These are phyloP conservation scores for Aspergillus sp. DNA, from an alignment of 2,329 filamentous ascomycete species.

Conservation along the genomic window DNA sequence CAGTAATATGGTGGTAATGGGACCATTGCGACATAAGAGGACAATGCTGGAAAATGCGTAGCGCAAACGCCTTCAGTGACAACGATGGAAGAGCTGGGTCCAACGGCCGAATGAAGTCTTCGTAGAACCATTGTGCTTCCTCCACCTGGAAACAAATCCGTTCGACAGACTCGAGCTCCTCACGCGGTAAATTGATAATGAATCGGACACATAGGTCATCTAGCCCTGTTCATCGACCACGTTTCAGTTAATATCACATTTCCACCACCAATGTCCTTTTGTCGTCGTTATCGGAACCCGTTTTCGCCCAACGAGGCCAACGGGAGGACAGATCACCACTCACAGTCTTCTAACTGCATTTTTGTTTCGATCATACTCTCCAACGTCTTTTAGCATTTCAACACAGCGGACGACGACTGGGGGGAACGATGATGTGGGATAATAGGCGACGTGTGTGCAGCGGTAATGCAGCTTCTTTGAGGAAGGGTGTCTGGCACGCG, in stretches of 20 bases:
- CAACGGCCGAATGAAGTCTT: constrained; percentile 92
- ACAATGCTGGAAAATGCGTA: constrained; percentile 89
- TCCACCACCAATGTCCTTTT: not conserved
- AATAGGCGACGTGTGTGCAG: constrained; percentile 3
- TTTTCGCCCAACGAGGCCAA: not conserved
- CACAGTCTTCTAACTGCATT: constrained; percentile 87
- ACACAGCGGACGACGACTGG: constrained; percentile 10
- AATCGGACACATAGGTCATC: constrained; percentile 98
- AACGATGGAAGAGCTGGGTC: constrained; percentile 79
- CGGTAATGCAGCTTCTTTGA: constrained; percentile 17
- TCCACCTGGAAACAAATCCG: constrained; percentile 98
- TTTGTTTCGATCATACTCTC: constrained; percentile 64
- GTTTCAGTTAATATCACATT: constrained; percentile 14
- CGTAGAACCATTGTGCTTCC: constrained; percentile 99
- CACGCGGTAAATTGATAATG: constrained; percentile 89
- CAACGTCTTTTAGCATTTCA: constrained; percentile 55
- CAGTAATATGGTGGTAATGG: constrained; percentile 65
- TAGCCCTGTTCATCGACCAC: constrained; percentile 54
- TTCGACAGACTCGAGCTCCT: constrained; percentile 81
- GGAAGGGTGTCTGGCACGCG: constrained; percentile 19
- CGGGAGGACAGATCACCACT: constrained; percentile 19
- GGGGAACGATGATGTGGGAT: constrained; percentile 10
- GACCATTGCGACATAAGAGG: constrained; percentile 78
- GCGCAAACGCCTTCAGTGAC: constrained; percentile 73
- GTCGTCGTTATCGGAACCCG: not conserved